Base-by-base conservation (phyloP, 2,329 filamentous ascomycete genomes). In the Epichloe hybrida region DNA sequence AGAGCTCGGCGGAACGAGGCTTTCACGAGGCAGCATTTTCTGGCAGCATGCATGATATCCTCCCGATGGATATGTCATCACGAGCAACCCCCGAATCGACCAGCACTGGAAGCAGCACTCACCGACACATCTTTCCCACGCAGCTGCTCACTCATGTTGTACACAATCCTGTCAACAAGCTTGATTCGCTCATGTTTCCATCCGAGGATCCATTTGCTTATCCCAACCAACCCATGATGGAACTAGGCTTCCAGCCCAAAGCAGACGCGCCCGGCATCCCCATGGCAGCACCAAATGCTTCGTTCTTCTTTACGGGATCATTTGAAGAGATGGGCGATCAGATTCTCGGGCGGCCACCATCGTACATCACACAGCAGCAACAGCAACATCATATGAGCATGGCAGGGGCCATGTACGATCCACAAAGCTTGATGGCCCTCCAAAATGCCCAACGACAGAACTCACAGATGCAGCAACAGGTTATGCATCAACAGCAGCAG, bases 171-270 rank as follows among this genome's bases (percentile, higher is more conserved):
- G 70, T 89, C 15, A 78, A 84, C 56, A 85, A 87, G 61, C 74
- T 90, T 6, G 83, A 83, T 52, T 80, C 82, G 3, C 80, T 90
- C 69, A 89, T 91, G 83, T 91, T 91, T 60, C 83, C 85, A 1
- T 84, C 84, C 0, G 76, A 79, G 36, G 86, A 91, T 58, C 85
- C 86, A 0, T 84, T 91, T 55, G 84, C 83, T 0, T 93, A 91
- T 59, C 86, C 85, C 0, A 88, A 84, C 59, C 84, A 88, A 56
- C 81, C 84, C 0, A 79, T 84, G 70, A 81, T 84, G 69, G 73
- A 79, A 57, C 70, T 78, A 40, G 72, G 72, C 9, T 70, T 65
- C 57, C 66, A 66, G 27, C 57, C 61, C 35, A 66, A 65, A 54
- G 58, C 63, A 17, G 61, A 62, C 50, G 55, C 64, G 56, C 57